Percentiles rank a stretch among this genome's conserved stretches.
Conservation (phyloP, 1,284 basidiomycete genomes). For the Ceratobasidium sp. region DNA sequence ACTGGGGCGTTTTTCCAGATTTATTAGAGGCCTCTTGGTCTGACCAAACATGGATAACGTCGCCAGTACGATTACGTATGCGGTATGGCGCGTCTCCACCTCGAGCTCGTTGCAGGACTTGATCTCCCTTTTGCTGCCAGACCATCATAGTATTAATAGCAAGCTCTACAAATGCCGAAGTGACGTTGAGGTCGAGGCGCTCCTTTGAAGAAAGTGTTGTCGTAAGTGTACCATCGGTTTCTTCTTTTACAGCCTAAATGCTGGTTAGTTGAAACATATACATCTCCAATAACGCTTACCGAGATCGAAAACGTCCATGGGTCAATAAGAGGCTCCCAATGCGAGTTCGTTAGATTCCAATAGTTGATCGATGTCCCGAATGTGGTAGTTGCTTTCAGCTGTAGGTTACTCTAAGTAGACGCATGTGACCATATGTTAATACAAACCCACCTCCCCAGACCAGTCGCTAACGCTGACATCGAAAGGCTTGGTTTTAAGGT, state of each 20-base stretch:
- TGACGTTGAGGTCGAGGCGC: conserved; percentile 91
- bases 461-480: conserved; percentile 88
- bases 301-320: conserved; percentile 90
- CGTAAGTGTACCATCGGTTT: conserved; percentile 61
- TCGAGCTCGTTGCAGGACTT: conserved; percentile 73
- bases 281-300: conserved; percentile 55
- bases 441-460: conserved; percentile 79
- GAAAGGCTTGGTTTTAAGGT: conserved; percentile 88
- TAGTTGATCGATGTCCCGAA: conserved; percentile 88
- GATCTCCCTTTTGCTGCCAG: conserved; percentile 76
- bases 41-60: conserved; percentile 81
- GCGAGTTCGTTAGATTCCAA: conserved; percentile 97
- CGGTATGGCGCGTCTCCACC: conserved; percentile 94
- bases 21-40: conserved; percentile 64
- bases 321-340: conserved; percentile 99
- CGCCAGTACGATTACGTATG: conserved; percentile 91
- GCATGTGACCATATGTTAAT: background rate
- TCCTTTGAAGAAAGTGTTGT: conserved; percentile 79
- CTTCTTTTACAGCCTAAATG: conserved; percentile 68
- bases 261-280: background rate
- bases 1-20: conserved; percentile 54
- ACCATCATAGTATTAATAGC: conserved; percentile 76
- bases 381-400: conserved; percentile 84
- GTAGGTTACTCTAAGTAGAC: background rate
- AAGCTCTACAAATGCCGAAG: conserved; percentile 90